A percentile compares a stretch with the other conserved stretches of the same genome.
Evolutionary conservation across 164 flowering plant species (phyloP).

Genomic region (Chloranthus sessilifolius): DNA sequence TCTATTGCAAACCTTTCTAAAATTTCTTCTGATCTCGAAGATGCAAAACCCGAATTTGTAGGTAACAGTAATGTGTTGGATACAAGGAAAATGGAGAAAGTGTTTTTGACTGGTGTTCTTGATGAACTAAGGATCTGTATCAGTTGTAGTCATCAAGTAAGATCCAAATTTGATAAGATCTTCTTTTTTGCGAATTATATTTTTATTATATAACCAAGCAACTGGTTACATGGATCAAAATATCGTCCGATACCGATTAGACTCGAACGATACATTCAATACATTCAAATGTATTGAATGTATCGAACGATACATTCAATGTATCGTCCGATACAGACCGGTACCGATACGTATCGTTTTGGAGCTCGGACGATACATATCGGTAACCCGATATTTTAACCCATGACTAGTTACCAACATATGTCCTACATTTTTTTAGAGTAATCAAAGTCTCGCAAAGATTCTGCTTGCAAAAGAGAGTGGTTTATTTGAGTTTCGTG

Average conservation of each 20-base stretch:
- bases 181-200: background rate
- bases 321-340: too few relatives aligned
- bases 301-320: too few relatives aligned
- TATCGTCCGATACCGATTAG: too few relatives aligned
- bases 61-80: constrained; percentile 24
- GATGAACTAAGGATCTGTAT: constrained; percentile 86
- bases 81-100: constrained; percentile 36
- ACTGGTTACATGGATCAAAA: too few relatives aligned
- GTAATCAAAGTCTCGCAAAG: constrained; percentile 37
- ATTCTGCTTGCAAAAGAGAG: constrained; percentile 71
- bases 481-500: constrained; percentile 81
- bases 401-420: background rate
- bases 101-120: constrained; percentile 75
- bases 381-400: too few relatives aligned
- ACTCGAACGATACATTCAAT: too few relatives aligned
- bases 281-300: too few relatives aligned
- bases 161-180: background rate
- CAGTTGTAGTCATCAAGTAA: constrained; percentile 49
- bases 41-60: constrained; percentile 30
- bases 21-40: constrained; percentile 63
- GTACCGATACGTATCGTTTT: too few relatives aligned
- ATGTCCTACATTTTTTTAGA: constrained; percentile 24
- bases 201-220: background rate
- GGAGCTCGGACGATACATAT: too few relatives aligned
- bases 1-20: constrained; percentile 64